Evolutionary conservation across 2,329 filamentous ascomycete genomes (phyloP), one percentile per base, ranked within the genome.

Genomic region (Aspergillus sclerotialis): DNA sequence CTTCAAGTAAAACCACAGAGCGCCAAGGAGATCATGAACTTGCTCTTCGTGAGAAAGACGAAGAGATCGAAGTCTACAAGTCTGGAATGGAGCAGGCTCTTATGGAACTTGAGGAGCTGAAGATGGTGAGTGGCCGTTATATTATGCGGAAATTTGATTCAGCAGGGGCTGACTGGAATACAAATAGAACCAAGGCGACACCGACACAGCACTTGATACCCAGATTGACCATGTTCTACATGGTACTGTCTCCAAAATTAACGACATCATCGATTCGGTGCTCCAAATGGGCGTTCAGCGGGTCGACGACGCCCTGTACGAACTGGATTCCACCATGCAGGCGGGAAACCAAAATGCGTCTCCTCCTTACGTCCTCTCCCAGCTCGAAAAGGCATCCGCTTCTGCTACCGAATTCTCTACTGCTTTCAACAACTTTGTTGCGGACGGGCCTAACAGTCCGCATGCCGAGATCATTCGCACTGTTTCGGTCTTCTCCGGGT

Each of bases 331-430:
- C 13, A 84, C 84, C 13, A 96, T 96, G 88, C 90, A 96, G 60
- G 92, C 90, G 26, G 92, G 92, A 61, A 98, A 98, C 67, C 92
- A 96, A 66, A 98, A 93, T 53, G 92, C 92, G 1, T 94, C 89
- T 26, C 88, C 92, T 10, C 78, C 90, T 2, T 96, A 93, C 56
- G 89, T 98, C 9, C 72, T 98, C 32, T 96, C 90, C 2, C 90
- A 96, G 60, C 89, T 96, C 38, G 92, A 98, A 59, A 98, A 96
- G 69, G 89, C 92, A 1, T 92, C 89, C 6, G 80, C 88, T 7
- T 94, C 81, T 45, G 87, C 92, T 9, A 96, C 93, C 63, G 92
- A 98, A 58, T 98, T 98, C 63, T 92, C 90, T 2, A 96, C 90
- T 0, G 82, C 92, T 0, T 98, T 96, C 73, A 98, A 95, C 69